These are phyloP conservation scores for Vitis rotundifolia DNA, from an alignment of 164 flowering plant genomes.

Conservation along the genomic window DNA sequence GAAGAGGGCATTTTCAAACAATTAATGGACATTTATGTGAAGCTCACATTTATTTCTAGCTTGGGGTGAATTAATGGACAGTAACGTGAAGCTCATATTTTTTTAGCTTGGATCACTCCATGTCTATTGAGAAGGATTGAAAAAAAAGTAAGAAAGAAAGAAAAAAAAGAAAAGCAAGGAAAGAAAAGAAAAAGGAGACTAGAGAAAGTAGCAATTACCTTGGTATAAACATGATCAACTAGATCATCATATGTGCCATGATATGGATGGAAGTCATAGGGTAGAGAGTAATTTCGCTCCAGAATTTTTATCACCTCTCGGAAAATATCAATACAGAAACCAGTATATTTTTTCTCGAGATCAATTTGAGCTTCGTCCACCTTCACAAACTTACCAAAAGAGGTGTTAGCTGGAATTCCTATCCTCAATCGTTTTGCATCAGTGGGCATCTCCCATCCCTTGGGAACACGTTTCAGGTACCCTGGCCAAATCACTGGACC, in stretches of 20 bases:
- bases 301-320: constrained; percentile 6
- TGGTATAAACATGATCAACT: constrained; percentile 12
- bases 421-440: constrained; percentile 24
- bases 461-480: no score
- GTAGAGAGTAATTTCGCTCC: constrained; percentile 16
- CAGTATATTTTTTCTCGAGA: constrained; percentile 1
- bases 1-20: no score
- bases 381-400: constrained; percentile 31
- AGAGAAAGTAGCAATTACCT: constrained; percentile 19
- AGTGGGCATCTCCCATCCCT: constrained; percentile 40
- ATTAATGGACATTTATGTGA: no score
- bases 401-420: constrained; percentile 29
- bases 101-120: no score
- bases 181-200: not conserved
- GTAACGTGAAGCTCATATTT: no score
- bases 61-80: no score
- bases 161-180: not conserved
- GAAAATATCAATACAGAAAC: constrained; percentile 45
- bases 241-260: constrained; percentile 22
- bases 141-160: not conserved
- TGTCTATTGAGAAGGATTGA: not conserved
- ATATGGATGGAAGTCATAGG: constrained; percentile 17
- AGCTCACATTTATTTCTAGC: no score
- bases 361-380: constrained; percentile 3
- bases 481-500: no score